Evolutionary conservation across 306 rosid species (phyloP).

Genomic region (Quercus engelmannii): DNA sequence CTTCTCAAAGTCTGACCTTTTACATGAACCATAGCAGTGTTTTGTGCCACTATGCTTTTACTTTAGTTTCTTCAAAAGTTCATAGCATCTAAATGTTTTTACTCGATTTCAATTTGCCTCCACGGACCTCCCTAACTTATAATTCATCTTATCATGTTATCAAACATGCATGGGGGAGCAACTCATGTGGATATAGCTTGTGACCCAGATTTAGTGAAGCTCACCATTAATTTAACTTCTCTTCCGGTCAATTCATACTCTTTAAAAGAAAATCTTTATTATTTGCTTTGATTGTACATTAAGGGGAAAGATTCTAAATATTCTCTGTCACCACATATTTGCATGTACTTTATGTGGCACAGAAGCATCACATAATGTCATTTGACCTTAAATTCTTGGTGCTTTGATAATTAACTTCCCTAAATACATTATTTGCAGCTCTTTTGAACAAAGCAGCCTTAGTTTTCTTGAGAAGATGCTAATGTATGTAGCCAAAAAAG

Average conservation of each 20-base stretch:
- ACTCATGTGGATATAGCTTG: constrained; percentile 98
- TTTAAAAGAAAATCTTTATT: neutral
- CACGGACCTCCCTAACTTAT: neutral
- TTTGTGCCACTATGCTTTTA: neutral
- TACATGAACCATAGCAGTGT: neutral
- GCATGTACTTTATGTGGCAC: neutral
- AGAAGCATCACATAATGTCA: neutral
- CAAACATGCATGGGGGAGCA: constrained; percentile 70
- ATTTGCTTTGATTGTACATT: neutral
- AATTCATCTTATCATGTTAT: neutral
- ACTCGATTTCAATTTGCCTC: neutral
- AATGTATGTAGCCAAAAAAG: neutral
- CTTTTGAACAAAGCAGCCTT: neutral
- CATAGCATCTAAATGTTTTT: neutral
- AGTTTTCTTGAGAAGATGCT: neutral
- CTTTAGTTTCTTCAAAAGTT: neutral
- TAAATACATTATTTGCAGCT: neutral
- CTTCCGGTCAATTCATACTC: constrained; percentile 54
- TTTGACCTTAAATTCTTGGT: neutral
- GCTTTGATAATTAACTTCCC: neutral
- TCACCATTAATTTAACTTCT: constrained; percentile 78
- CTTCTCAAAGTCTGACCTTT: neutral
- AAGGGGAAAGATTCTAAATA: neutral
- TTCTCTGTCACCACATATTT: neutral
- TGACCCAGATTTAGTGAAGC: constrained; percentile 88